Conservation (phyloP, 2,329 filamentous ascomycete species). For the Colletotrichum sp. region DNA sequence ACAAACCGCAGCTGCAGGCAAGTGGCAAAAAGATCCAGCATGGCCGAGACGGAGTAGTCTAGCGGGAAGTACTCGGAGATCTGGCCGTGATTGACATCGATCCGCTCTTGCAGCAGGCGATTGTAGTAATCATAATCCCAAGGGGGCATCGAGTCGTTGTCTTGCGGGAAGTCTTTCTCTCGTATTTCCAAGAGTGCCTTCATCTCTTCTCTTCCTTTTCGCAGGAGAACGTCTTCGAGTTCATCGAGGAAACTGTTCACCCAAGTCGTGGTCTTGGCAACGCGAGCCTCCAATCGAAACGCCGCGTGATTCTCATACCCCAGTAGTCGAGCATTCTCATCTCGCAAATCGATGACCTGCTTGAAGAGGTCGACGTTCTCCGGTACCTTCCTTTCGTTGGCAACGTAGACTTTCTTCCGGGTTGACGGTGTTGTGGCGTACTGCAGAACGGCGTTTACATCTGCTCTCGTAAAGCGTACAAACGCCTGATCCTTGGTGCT, state of each 20-base stretch:
- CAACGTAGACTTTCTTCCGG: not conserved
- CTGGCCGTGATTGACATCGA: not conserved
- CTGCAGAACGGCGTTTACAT: not conserved
- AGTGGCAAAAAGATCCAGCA: not conserved
- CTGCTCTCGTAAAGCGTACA: not conserved
- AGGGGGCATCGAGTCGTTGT: fast-evolving
- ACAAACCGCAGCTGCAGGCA: fast-evolving
- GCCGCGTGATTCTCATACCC: not conserved
- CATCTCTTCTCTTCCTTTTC: not conserved
- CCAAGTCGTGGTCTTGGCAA: not conserved
- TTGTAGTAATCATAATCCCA: not conserved
- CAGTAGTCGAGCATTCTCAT: not conserved
- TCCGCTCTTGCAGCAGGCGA: not conserved
- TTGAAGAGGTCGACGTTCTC: not conserved
- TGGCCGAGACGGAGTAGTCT: not conserved
- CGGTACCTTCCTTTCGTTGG: not conserved
- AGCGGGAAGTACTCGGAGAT: not conserved
- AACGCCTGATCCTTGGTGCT: not conserved
- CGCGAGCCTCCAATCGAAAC: not conserved
- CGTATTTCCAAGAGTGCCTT: fast-evolving
- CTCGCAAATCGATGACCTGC: not conserved
- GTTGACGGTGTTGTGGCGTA: not conserved
- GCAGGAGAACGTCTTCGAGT: not conserved
- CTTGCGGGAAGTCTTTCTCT: not conserved
- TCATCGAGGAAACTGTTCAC: not conserved